Conservation (phyloP, 441 rosid genomes). For the Croton laevigatus region DNA sequence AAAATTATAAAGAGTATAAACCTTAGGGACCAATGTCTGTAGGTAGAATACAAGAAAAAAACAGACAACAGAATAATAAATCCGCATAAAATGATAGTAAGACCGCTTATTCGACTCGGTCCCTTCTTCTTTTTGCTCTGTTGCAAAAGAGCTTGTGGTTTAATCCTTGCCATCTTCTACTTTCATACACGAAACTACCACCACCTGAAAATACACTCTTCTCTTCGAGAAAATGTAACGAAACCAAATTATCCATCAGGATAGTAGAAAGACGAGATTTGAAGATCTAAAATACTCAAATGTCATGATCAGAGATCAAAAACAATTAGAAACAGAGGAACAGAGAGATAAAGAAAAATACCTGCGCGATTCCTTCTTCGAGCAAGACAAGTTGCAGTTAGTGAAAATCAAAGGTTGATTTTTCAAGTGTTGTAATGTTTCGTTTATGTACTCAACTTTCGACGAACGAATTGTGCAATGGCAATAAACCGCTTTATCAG, state of each 20-base stretch:
- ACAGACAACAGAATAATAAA: constrained; percentile 52
- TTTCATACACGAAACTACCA: not conserved
- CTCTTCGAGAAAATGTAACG: not conserved
- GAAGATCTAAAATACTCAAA: not conserved
- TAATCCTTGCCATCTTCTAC: constrained; percentile 72
- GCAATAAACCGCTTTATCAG: too few relatives aligned
- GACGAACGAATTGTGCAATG: not conserved
- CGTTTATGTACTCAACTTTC: too few relatives aligned
- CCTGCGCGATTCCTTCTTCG: too few relatives aligned
- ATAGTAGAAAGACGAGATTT: too few relatives aligned
- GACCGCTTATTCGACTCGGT: constrained; percentile 57
- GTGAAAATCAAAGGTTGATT: too few relatives aligned
- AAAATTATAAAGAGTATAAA: constrained; percentile 9
- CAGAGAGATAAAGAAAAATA: too few relatives aligned
- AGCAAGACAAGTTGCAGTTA: too few relatives aligned
- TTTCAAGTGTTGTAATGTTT: too few relatives aligned
- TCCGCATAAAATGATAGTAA: constrained; percentile 45
- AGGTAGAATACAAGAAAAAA: constrained; percentile 63
- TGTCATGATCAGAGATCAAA: too few relatives aligned
- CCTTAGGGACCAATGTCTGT: constrained; percentile 72
- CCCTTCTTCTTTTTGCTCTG: constrained; percentile 94
- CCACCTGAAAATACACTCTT: not conserved
- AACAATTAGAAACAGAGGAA: too few relatives aligned
- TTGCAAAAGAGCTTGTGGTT: constrained; percentile 75
- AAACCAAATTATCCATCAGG: not conserved